Evolutionary conservation across 495 filamentous ascomycete species (phyloP), one percentile per base, ranked within the genome.

Genomic region (Aspergillus panamensis): DNA sequence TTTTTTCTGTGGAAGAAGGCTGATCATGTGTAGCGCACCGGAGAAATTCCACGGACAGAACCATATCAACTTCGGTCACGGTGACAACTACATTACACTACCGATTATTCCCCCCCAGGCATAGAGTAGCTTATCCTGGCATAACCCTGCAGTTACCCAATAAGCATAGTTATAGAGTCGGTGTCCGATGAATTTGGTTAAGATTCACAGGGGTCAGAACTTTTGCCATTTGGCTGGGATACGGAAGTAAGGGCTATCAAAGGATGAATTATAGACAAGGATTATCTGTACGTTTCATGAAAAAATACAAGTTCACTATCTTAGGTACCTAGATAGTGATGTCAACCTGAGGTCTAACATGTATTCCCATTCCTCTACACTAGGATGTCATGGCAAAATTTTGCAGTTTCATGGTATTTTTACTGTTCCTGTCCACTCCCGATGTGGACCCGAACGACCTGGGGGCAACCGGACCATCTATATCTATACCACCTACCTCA

Each of bases 21-120:
- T 53, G 51, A 21, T 35, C 37, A 51, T 8, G 19, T 33, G n/a
- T 20, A 79, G 77, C 25, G 68, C 79, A 32, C 61, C 67, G 16
- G 70, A 74, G 42, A 74, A 69, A 56, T 80, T 85, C 60, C 70
- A 72, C 14, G 80, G 80, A 9, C 58, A 64, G 50, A 86, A 85
- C 63, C 71, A 80, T 64, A 69, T 85, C 53, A 79, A 84, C 61
- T 84, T 85, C 66, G 82, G 80, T 14, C 60, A 70, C 8, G 72
- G 66, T 1, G 73, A 77, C 29, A 85, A 84, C 68, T 84, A 78
- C 60, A 73, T 87, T 21, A 76, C 69, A 1, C 61, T 87, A 49
- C 83, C 83, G 3, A 65, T 84, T 25, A 82, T 87, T 58, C 81
- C 82, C 8, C 21, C 53, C 13, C 7, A 47, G 32, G 50, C 32